Conservation (phyloP, 2,329 filamentous ascomycete species). For the Aspergillus puulaauensis region DNA sequence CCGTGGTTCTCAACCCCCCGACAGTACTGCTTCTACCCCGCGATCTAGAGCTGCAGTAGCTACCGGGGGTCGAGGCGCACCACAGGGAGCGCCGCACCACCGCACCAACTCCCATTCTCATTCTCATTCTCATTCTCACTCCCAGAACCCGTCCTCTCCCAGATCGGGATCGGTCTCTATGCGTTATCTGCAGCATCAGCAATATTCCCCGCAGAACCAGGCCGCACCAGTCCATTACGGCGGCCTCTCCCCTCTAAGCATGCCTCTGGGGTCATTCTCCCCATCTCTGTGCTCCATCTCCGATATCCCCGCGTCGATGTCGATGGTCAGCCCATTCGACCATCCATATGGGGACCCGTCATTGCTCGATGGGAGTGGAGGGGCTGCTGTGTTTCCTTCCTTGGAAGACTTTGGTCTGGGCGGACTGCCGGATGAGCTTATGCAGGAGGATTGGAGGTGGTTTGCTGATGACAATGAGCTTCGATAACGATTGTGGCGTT, state of each 20-base stretch:
- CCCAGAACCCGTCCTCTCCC: background rate
- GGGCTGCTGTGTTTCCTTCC: constrained; percentile 6
- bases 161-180: background rate
- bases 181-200: background rate
- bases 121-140: background rate
- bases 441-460: constrained; percentile 12
- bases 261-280: constrained; percentile 7
- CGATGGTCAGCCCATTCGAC: constrained; percentile 11
- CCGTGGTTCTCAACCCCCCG: constrained; percentile 3
- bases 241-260: background rate
- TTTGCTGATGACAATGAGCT: background rate
- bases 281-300: constrained; percentile 10
- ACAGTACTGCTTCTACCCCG: background rate
- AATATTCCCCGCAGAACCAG: background rate
- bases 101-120: background rate
- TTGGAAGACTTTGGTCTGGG: constrained; percentile 8
- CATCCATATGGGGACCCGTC: constrained; percentile 49
- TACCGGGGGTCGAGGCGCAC: constrained; percentile 6
- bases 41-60: background rate
- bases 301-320: constrained; percentile 7
- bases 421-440: background rate
- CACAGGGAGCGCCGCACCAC: constrained; percentile 8
- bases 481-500: background rate
- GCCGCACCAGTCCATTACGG: background rate
- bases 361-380: constrained; percentile 1